Conservation (phyloP, 2,329 filamentous ascomycete genomes). For the Xylariaceae sp. region DNA sequence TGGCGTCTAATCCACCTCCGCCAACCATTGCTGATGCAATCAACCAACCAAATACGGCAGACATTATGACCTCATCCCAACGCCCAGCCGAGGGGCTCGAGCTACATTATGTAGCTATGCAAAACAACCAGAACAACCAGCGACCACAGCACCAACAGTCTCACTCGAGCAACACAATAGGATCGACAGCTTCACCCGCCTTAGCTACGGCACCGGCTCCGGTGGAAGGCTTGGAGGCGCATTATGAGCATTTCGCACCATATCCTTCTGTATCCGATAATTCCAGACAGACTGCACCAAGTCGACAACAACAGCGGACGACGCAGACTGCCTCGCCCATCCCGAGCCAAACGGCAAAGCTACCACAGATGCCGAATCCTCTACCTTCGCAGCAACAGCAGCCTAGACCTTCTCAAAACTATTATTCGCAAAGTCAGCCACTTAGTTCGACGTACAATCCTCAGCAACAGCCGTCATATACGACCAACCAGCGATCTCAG, state of each 20-base stretch:
- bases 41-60: conserved; percentile 19
- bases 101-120: conserved; percentile 27
- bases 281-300: conserved; percentile 19
- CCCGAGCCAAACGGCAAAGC: conserved; percentile 26
- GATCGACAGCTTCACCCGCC: conserved; percentile 20
- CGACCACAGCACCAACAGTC: conserved; percentile 25
- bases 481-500: conserved; percentile 27
- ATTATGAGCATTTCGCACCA: conserved; percentile 28
- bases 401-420: conserved; percentile 24
- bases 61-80: conserved; percentile 18
- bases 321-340: conserved; percentile 28
- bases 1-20: conserved; percentile 16
- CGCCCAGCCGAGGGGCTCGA: conserved; percentile 27
- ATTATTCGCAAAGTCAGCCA: conserved; percentile 28
- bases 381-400: conserved; percentile 27
- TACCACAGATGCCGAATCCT: conserved; percentile 26
- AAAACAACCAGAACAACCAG: conserved; percentile 22
- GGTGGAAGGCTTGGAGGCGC: conserved; percentile 28
- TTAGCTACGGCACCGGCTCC: conserved; percentile 15
- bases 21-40: conserved; percentile 17
- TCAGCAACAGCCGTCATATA: conserved; percentile 26
- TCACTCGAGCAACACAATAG: conserved; percentile 20
- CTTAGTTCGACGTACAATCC: conserved; percentile 26
- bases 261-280: conserved; percentile 26
- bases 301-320: conserved; percentile 24